Evolutionary conservation across 768 basidiomycete species (phyloP), one percentile per base, ranked within the genome.

Genomic region (Mycena vulgaris): DNA sequence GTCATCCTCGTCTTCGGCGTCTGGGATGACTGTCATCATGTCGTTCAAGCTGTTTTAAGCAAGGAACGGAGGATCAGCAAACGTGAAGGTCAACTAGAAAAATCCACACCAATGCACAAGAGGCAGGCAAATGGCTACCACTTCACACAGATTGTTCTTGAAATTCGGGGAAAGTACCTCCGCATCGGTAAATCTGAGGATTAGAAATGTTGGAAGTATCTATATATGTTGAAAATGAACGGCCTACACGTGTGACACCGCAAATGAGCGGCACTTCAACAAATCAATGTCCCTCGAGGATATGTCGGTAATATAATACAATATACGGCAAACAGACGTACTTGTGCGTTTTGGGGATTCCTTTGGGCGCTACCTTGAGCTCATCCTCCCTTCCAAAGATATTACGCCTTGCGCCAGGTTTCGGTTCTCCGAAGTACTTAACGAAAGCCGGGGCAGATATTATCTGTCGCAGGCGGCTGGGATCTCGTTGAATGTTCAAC

Each of bases 361-460:
- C 97, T 76, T 98, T 98, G 1, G 97, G 97, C 7, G 96, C 95
- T 0, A 89, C 90, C 82, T 98, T 98, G 33, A 98, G 83, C 77
- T 95, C 92, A 74, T 95, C 96, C 2, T 97, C 95, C 64, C 80
- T 78, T 0, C 97, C 97, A 79, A 97, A 99, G 2, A 99, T 89
- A 75, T 87, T 97, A 76, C 88, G 87, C 58, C 91, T 82, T 63
- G 83, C 80, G 21, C 93, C 92, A 1, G 89, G 90, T 57, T 81
- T 83, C 0, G 95, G 85, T 60, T 89, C 83, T 0, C 96, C 97
- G 74, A 97, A 98, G 70, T 89, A 83, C 52, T 86, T 79, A 40
- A 93, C 92, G 74, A 99, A 99, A 27, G 86, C 86, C 0, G 90
- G 88, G 0, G 83, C 83, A 1, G 90, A 89, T 62, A 99, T 90